Percentiles rank a stretch among this genome's conserved stretches.
These are phyloP conservation scores for Heterobasidion annosum DNA, from an alignment of 1,284 basidiomycete genomes.

Conservation along the genomic window DNA sequence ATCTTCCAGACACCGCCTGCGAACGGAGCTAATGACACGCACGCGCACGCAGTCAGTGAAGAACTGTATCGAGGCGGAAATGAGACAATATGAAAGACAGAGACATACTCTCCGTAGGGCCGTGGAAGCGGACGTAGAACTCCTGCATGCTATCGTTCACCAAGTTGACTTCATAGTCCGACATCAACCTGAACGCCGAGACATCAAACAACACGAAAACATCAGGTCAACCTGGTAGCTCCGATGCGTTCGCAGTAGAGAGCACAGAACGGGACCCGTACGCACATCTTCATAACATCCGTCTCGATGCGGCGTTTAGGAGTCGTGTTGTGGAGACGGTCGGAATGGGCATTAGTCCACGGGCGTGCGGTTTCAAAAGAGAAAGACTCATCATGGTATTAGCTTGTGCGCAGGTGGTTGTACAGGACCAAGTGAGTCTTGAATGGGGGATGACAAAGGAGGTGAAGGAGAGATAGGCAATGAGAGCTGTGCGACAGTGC, in stretches of 20 bases:
- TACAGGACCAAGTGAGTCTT: neutral
- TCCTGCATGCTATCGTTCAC: conserved; percentile 99
- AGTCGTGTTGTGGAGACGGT: conserved; percentile 37
- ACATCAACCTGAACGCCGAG: conserved; percentile 73
- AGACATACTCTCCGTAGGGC: conserved; percentile 86
- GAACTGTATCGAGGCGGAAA: neutral
- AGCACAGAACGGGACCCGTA: conserved; percentile 10
- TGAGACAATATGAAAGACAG: neutral
- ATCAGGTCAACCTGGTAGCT: neutral
- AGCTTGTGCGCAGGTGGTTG: neutral
- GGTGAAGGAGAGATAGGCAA: neutral
- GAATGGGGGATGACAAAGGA: neutral
- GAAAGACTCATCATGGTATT: conserved; percentile 23
- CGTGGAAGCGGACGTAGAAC: conserved; percentile 95
- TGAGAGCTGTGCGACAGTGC: neutral
- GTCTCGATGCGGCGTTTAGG: conserved; percentile 95
- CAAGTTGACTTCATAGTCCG: conserved; percentile 93
- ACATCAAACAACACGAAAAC: neutral
- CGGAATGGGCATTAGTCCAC: neutral
- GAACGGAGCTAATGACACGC: conserved; percentile 72
- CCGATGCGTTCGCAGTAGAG: neutral
- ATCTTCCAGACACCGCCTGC: conserved; percentile 98
- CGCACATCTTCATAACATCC: conserved; percentile 98
- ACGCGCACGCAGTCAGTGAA: conserved; percentile 2
- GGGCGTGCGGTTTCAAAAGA: neutral